Evolutionary conservation across 345 rosid genomes (phyloP).

Genomic region (Aurinia saxatilis): DNA sequence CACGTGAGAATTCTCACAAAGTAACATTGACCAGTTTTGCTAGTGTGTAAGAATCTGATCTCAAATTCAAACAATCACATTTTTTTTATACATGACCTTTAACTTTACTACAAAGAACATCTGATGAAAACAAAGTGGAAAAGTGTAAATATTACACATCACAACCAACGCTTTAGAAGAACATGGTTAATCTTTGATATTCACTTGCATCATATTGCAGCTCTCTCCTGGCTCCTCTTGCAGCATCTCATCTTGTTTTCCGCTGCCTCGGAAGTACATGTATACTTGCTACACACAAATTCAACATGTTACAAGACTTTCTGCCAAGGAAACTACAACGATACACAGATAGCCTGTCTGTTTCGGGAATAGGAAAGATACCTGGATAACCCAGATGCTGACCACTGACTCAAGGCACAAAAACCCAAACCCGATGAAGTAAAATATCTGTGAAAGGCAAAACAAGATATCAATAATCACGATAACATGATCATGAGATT

Average conservation of each 20-base stretch:
- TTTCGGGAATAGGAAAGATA: too few relatives aligned
- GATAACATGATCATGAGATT: not conserved
- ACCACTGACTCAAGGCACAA: conserved; percentile 64
- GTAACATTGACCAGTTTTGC: too few relatives aligned
- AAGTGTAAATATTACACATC: not conserved
- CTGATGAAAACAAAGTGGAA: not conserved
- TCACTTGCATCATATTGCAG: conserved; percentile 44
- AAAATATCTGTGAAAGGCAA: conserved; percentile 47
- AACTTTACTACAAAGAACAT: not conserved
- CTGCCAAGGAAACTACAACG: not conserved
- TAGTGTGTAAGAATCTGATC: not conserved
- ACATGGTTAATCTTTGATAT: too few relatives aligned
- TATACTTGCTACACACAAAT: conserved; percentile 52
- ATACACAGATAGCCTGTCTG: not conserved
- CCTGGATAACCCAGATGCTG: conserved; percentile 96
- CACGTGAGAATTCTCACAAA: too few relatives aligned
- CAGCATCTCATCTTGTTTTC: conserved; percentile 60
- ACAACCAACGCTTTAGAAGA: conserved; percentile 3
- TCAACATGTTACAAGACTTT: not conserved
- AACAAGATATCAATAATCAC: not conserved
- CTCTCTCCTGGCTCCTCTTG: conserved; percentile 59
- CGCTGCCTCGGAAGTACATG: conserved; percentile 81
- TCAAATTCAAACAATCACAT: not conserved
- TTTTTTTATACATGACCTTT: conserved; percentile 2
- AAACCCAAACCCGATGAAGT: too few relatives aligned